Base-by-base conservation (phyloP, 108 stramenopile genomes). In the Epithemia pelagica region DNA sequence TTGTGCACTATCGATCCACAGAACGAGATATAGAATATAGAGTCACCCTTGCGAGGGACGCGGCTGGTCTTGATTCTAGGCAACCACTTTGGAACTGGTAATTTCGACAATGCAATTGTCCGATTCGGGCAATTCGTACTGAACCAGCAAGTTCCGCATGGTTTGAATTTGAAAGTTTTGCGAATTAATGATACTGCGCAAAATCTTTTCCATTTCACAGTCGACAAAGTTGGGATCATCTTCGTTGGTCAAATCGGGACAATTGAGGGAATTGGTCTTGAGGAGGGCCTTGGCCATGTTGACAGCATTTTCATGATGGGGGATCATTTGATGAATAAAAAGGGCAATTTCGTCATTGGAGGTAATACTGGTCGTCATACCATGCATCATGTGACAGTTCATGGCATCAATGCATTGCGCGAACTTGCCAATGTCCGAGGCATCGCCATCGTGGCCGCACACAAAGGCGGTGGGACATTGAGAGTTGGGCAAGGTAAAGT, bases 241-340 rank as follows among this genome's bases (percentile, higher is more conserved):
- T 61, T 74, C 67, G 27, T 79, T 81, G n/a, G 67, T 60, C 58
- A 77, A 54, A 59, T 81, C 83, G 59, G 71, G 73, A 52, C 85
- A 86, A 10, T 67, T 37, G 1, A 83, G 28, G 18, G 66, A 74
- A 28, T 65, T 72, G 2, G 67, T 67, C 19, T 83, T 80, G 10
- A 93, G 65, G 28, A 94, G 67, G 8, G 82, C 58, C 72, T 92
- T 94, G 19, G 92, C 92, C 95, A 96, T 96, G 71, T 94, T 96
- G 22, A 93, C 85, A 28, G 93, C 95, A 63, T 96, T 96, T 64
- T 91, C 54, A 59, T 66, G 65, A 28, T 94, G 95, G 27, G 95
- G 91, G 60, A 96, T 96, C 92, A 94, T 96, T 77, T 94, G 90
- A 76, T 87, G 87, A 56, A 89, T 75, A 60, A 90, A 90, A 37